Base-by-base conservation (phyloP, 1,139 yeast species). In the Magnusiomyces suaveolens region DNA sequence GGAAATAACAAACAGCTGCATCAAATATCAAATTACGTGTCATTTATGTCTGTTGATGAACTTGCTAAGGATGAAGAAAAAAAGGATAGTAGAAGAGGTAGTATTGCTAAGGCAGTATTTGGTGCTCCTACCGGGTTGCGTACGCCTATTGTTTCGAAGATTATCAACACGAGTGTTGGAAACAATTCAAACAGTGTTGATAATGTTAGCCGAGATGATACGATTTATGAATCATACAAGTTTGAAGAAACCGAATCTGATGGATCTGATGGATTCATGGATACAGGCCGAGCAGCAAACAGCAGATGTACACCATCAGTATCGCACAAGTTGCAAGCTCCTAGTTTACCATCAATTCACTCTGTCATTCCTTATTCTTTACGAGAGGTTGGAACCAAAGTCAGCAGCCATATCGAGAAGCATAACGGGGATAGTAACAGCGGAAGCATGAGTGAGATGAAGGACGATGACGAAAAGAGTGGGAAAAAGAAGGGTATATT, bases 1-100 rank as follows among this genome's bases (percentile, higher is more conserved):
- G 62, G 60, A 54, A 52, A 54, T 38, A 50, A 51, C 24, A 65
- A 60, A 46, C 64, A 64, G 18, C 56, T 69, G 39, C 60, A 66
- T n/a, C 73, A 69, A 60, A 64, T 69, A 14, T 60, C 65, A 1
- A 64, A 66, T 46, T 69, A 69, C 55, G 66, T 64, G 21, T 62
- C 67, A 32, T 69, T 68, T 56, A 68, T 69, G 10, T 61, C 71
- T 8, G 64, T 69, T 32, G 63, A 66, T 2, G 70, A 68, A 24
- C 57, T 69, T 14, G 54, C 59, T 20, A 39, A 44, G 23, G 38
- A 23, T 16, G 41, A 51, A 24, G 24, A 26, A n/a, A 32, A 50
- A 21, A 39, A 50, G 25, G 44, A 41, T 4, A 21, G 38, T 23
- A 46, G 36, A 18, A 21, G 39, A n/a, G 48, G 39, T 6, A 46